phyloP scores from a whole-genome alignment of 2,329 filamentous ascomycete genomes.

The Ceratocystis colombiana region DNA sequence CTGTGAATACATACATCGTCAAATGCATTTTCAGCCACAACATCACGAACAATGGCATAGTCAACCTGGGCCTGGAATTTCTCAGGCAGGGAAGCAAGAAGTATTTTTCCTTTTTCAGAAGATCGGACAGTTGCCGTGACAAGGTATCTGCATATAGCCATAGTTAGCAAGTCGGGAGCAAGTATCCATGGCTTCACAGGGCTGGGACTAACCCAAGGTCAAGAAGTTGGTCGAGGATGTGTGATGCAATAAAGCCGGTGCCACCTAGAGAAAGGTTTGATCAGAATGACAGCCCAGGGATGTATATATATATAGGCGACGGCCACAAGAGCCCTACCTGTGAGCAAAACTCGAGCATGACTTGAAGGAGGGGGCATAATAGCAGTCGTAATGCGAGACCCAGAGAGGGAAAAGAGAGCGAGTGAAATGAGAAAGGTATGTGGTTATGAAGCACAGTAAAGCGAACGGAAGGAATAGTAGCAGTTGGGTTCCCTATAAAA shows the following conservation, averaged over 20 bases:
- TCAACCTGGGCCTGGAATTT: constrained; percentile 30
- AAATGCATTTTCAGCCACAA: constrained; percentile 60
- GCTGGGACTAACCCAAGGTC: constrained; percentile 21
- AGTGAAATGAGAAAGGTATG: background rate
- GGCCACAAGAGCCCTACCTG: background rate
- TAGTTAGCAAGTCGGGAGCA: background rate
- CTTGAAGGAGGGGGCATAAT: background rate
- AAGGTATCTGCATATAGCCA: background rate
- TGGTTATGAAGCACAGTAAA: background rate
- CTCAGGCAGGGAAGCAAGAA: constrained; percentile 35
- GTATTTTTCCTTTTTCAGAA: constrained; percentile 39
- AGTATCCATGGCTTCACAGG: background rate
- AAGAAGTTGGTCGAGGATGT: constrained; percentile 41
- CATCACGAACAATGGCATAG: constrained; percentile 56
- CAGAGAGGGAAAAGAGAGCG: too few relatives aligned
- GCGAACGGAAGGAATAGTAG: background rate
- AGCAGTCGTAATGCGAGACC: background rate
- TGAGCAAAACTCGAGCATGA: constrained; percentile 12
- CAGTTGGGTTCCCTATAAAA: background rate
- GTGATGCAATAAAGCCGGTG: constrained; percentile 46
- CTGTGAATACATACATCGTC: constrained; percentile 36
- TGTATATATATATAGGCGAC: too few relatives aligned
- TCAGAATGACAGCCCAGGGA: background rate
- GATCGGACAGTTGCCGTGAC: constrained; percentile 22
- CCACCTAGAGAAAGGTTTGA: constrained; percentile 34